phyloP scores from a whole-genome alignment of 805 yeast species.

The Monosporozyma servazzii region DNA sequence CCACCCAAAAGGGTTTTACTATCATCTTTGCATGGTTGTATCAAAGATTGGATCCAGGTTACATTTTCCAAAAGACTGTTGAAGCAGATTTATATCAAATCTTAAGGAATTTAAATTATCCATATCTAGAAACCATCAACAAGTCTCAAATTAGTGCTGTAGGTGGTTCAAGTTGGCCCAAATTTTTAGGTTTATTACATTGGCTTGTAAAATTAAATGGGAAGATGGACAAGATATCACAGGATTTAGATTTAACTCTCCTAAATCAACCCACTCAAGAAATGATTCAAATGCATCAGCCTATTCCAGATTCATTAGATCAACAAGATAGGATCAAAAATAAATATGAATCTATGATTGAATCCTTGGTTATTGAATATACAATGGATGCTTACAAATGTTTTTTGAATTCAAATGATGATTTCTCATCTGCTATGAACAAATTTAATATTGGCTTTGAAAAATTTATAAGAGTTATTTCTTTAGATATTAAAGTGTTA shows the following conservation, averaged over 20 bases:
- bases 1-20: conserved; percentile 82
- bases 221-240: conserved; percentile 31
- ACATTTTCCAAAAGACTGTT: conserved; percentile 53
- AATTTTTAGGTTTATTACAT: conserved; percentile 68
- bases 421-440: conserved; percentile 43
- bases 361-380: conserved; percentile 47
- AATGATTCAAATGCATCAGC: conserved; percentile 18
- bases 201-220: conserved; percentile 62
- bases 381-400: conserved; percentile 58
- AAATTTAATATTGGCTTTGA: conserved; percentile 52
- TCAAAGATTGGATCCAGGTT: conserved; percentile 69
- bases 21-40: conserved; percentile 73
- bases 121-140: conserved; percentile 70
- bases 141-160: conserved; percentile 85
- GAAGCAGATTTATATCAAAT: conserved; percentile 69
- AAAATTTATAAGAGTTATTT: conserved; percentile 40
- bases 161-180: conserved; percentile 84
- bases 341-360: conserved; percentile 31
- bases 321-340: conserved; percentile 27
- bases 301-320: conserved; percentile 13
- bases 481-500: conserved; percentile 36
- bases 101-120: conserved; percentile 60
- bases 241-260: conserved; percentile 16
- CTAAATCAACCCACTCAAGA: conserved; percentile 26
- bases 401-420: conserved; percentile 56